phyloP scores from a whole-genome alignment of 257 asterid genomes.

The Rhazya stricta region DNA sequence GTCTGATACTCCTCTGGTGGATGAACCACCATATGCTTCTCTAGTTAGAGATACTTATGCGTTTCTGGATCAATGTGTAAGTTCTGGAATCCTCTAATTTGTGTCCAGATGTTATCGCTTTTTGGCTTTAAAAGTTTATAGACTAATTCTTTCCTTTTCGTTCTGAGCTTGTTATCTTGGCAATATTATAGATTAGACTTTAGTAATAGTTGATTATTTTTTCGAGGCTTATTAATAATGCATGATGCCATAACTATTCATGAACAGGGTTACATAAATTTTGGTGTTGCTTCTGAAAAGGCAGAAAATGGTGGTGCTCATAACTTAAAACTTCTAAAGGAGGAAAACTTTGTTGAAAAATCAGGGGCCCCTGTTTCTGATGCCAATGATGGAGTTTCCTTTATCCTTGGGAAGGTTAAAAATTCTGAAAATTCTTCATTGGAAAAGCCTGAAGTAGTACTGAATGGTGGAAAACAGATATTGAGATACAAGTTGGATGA shows the following conservation, averaged over 20 bases:
- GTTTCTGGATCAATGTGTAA: constrained; percentile 91
- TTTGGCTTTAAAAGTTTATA: constrained; percentile 17
- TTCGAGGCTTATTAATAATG: constrained; percentile 13
- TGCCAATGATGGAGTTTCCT: constrained; percentile 68
- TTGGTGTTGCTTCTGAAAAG: constrained; percentile 74
- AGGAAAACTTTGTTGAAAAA: constrained; percentile 46
- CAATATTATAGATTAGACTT: constrained; percentile 5
- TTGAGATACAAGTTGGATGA: constrained; percentile 27
- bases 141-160: constrained; percentile 7
- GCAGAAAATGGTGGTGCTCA: constrained; percentile 43
- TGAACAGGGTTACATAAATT: constrained; percentile 86
- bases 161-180: constrained; percentile 10
- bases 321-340: constrained; percentile 48
- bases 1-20: constrained; percentile 45
- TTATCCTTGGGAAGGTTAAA: constrained; percentile 51
- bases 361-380: constrained; percentile 43
- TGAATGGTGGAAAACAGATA: constrained; percentile 36
- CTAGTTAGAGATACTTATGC: constrained; percentile 63
- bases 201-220: neutral
- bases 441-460: constrained; percentile 34
- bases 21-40: constrained; percentile 57
- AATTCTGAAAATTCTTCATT: constrained; percentile 32
- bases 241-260: constrained; percentile 16
- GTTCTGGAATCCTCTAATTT: constrained; percentile 29
- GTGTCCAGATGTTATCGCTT: constrained; percentile 1